A percentile compares a stretch with the other conserved stretches of the same genome.
These are phyloP conservation scores for Rhodotorula sp. DNA, from an alignment of 1,284 basidiomycete genomes.

Conservation along the genomic window DNA sequence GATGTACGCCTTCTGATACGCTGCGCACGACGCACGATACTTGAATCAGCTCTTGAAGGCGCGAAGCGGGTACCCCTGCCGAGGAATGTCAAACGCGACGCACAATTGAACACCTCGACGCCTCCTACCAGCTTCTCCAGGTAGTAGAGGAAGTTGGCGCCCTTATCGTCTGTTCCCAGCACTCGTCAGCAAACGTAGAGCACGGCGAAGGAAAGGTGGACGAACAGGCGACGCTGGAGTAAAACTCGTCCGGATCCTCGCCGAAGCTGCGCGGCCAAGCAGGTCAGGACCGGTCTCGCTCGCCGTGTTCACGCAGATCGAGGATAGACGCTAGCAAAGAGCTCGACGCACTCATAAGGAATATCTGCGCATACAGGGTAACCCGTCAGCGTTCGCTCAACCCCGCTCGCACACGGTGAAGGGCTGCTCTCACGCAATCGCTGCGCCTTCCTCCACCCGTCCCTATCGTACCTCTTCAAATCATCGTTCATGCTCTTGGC, in stretches of 20 bases:
- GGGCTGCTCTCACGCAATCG: conserved; percentile 6
- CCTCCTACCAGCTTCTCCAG: conserved; percentile 78
- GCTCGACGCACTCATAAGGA: conserved; percentile 60
- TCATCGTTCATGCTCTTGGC: conserved; percentile 70
- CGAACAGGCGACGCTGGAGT: conserved; percentile 58
- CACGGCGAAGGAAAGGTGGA: not conserved
- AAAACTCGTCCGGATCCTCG: conserved; percentile 70
- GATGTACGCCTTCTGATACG: conserved; percentile 75
- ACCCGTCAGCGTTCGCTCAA: not conserved
- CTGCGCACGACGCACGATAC: not conserved
- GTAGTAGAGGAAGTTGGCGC: conserved; percentile 66
- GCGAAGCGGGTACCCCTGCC: no score
- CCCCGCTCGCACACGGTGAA: no score
- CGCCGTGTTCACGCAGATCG: not conserved
- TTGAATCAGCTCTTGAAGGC: not conserved
- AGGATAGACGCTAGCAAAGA: not conserved
- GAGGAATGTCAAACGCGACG: not conserved
- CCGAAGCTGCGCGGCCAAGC: conserved; percentile 52
- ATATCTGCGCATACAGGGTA: conserved; percentile 71
- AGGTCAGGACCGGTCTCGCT: not conserved
- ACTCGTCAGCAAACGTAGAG: conserved; percentile 40
- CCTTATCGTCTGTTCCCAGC: conserved; percentile 43
- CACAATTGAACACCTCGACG: conserved; percentile 59
- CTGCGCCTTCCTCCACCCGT: conserved; percentile 25
- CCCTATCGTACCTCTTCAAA: conserved; percentile 60